These are phyloP conservation scores for Colletotrichum tanaceti DNA, from an alignment of 2,329 filamentous ascomycete species.

Conservation along the genomic window DNA sequence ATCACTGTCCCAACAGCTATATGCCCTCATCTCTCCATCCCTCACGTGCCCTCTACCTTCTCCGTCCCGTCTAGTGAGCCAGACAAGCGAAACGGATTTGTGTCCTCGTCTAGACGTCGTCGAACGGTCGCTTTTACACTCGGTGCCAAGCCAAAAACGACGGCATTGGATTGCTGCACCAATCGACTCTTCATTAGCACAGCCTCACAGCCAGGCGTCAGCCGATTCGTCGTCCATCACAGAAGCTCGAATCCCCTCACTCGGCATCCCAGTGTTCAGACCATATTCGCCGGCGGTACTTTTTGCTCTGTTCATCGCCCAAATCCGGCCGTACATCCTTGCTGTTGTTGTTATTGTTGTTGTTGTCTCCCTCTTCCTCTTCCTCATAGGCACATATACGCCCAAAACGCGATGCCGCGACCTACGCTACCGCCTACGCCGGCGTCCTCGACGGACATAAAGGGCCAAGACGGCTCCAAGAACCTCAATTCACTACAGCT, in stretches of 20 bases:
- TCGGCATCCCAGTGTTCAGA: conserved; percentile 15
- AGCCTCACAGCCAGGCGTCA: conserved; percentile 22
- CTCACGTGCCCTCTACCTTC: conserved; percentile 21
- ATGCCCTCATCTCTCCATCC: neutral
- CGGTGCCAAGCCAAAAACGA: conserved; percentile 22
- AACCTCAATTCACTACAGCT: conserved; percentile 72
- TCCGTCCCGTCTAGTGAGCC: conserved; percentile 3
- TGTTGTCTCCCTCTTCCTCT: neutral
- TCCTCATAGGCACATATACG: neutral
- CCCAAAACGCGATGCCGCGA: conserved; percentile 69
- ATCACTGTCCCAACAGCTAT: neutral
- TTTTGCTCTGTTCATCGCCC: conserved; percentile 10
- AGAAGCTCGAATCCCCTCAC: conserved; percentile 13
- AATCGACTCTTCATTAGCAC: conserved; percentile 20
- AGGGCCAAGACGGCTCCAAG: conserved; percentile 74
- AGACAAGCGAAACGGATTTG: conserved; percentile 3
- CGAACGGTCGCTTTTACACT: conserved; percentile 17
- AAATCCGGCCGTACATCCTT: neutral
- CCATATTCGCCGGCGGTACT: conserved; percentile 9
- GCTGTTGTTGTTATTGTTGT: neutral
- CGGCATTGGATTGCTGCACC: neutral
- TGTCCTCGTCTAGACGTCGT: neutral
- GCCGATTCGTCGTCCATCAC: conserved; percentile 14
- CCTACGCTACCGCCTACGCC: conserved; percentile 78
- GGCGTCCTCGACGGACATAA: conserved; percentile 82